These are phyloP conservation scores for Cyclotella cryptica DNA, from an alignment of 108 stramenopile species.

Conservation along the genomic window DNA sequence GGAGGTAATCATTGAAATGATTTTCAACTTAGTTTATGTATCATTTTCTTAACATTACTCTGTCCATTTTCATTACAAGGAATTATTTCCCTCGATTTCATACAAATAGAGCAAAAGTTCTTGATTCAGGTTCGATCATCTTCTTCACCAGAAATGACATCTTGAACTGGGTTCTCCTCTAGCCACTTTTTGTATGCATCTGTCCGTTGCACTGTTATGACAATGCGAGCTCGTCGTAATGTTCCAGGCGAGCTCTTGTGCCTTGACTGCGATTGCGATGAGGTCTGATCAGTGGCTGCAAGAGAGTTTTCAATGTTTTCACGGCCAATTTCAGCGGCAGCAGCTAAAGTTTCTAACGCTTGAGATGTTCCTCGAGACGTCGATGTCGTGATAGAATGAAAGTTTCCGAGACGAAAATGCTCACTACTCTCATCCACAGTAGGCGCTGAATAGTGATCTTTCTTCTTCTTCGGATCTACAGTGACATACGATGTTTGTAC, in stretches of 20 bases:
- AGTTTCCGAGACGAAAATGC: constrained; percentile 14
- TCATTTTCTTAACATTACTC: neutral
- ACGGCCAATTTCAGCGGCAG: constrained; percentile 17
- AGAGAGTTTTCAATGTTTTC: constrained; percentile 24
- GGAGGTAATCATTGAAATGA: neutral
- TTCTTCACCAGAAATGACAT: constrained; percentile 54
- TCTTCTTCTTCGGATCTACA: constrained; percentile 74
- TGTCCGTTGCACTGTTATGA: constrained; percentile 79
- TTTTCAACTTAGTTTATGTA: neutral
- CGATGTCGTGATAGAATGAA: constrained; percentile 10
- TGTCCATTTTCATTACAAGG: neutral
- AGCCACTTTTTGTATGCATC: constrained; percentile 82
- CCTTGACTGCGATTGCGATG: constrained; percentile 17
- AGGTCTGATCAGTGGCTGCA: constrained; percentile 3
- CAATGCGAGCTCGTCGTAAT: constrained; percentile 78
- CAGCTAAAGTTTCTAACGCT: constrained; percentile 31
- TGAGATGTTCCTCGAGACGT: constrained; percentile 15
- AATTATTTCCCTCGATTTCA: neutral
- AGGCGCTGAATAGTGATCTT: constrained; percentile 16
- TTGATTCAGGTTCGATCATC: constrained; percentile 21
- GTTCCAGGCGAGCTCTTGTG: constrained; percentile 48
- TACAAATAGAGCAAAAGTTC: neutral
- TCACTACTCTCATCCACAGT: constrained; percentile 7
- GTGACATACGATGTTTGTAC: constrained; percentile 80
- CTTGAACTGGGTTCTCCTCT: constrained; percentile 76